Conservation (phyloP, 139 green algal genomes). For the Gonium pectorale region DNA sequence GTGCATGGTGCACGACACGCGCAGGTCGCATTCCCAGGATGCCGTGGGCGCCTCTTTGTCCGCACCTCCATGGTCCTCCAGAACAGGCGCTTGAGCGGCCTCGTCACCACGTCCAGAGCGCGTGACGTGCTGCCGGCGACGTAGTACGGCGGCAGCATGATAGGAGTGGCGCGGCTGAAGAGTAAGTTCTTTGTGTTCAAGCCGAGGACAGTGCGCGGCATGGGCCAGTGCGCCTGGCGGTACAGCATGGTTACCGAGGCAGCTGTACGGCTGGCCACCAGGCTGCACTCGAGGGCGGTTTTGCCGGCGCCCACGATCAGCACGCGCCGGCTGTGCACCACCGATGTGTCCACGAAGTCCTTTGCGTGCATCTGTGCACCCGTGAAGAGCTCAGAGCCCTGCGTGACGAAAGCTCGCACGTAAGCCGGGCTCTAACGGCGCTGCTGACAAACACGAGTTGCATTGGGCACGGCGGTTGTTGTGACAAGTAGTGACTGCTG, state of each 20-base stretch:
- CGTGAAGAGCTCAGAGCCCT: neutral
- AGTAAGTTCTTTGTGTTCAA: neutral
- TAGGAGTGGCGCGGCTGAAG: neutral
- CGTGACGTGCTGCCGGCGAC: too few relatives aligned
- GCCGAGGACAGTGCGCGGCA: constrained; percentile 8
- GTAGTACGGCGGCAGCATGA: constrained; percentile 19
- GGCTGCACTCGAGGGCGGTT: constrained; percentile 14
- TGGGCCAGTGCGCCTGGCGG: constrained; percentile 32
- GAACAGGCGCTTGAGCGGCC: neutral
- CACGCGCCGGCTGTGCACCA: neutral
- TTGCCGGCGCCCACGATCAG: constrained; percentile 43
- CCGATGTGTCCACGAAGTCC: neutral
- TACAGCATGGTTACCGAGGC: constrained; percentile 18
- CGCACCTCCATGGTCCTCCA: constrained; percentile 6
- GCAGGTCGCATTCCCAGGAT: too few relatives aligned
- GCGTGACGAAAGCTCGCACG: too few relatives aligned
- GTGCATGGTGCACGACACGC: too few relatives aligned
- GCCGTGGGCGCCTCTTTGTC: too few relatives aligned
- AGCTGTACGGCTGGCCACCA: neutral
- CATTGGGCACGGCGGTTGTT: too few relatives aligned
- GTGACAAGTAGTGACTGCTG: too few relatives aligned
- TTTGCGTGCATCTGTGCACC: constrained; percentile 2
- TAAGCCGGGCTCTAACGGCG: too few relatives aligned
- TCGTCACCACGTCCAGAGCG: neutral
- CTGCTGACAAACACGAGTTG: too few relatives aligned